Conservation (phyloP, 495 filamentous ascomycete genomes). For the Mycothermus thermophilus region DNA sequence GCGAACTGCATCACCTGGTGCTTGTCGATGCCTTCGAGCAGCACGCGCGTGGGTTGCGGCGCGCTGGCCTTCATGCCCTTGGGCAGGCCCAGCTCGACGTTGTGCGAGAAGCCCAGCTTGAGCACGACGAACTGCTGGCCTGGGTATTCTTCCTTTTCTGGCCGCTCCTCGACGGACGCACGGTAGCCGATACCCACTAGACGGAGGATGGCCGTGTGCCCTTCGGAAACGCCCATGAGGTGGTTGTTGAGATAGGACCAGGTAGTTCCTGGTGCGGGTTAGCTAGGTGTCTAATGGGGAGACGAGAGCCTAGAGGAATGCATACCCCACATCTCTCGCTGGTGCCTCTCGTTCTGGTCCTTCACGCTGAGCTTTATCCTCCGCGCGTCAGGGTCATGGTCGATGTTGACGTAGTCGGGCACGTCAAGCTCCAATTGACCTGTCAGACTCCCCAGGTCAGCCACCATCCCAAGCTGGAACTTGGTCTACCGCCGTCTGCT, state of each 20-base stretch:
- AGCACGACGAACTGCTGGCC: constrained; percentile 79
- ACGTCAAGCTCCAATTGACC: constrained; percentile 59
- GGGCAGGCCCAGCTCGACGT: constrained; percentile 76
- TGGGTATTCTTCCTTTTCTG: constrained; percentile 53
- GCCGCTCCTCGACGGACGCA: constrained; percentile 71
- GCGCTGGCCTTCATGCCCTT: constrained; percentile 72
- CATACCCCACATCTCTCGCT: constrained; percentile 97
- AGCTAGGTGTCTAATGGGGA: too few species aligned
- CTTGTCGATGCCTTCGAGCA: constrained; percentile 78
- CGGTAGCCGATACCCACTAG: constrained; percentile 95
- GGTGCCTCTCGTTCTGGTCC: constrained; percentile 48
- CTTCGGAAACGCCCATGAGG: constrained; percentile 88
- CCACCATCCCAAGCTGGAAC: too few species aligned
- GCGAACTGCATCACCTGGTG: constrained; percentile 80
- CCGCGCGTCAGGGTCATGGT: constrained; percentile 43
- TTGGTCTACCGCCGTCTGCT: too few species aligned
- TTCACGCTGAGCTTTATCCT: constrained; percentile 54
- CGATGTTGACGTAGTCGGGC: constrained; percentile 56
- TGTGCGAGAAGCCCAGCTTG: constrained; percentile 93
- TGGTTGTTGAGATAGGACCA: constrained; percentile 81
- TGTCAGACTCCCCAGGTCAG: too few species aligned
- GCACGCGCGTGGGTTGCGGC: constrained; percentile 84
- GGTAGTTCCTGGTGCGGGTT: constrained; percentile 63
- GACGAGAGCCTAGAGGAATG: too few species aligned
- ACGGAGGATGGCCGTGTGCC: constrained; percentile 81